Conservation (phyloP, 2,329 filamentous ascomycete genomes). For the Diplodia sapinea region DNA sequence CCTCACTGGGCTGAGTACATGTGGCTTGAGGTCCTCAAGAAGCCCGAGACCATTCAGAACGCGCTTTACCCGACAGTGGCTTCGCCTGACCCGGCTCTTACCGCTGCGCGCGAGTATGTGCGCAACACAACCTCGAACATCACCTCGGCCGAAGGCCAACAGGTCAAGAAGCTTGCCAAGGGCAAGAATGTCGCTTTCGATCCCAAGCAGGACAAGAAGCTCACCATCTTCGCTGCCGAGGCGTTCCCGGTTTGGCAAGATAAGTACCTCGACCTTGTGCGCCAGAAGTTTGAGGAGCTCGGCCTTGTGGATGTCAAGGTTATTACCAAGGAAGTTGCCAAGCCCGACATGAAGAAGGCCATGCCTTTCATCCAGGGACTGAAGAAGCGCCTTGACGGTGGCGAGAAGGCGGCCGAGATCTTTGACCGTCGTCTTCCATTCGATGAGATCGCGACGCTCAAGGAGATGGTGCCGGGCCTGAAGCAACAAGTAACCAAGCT, state of each 20-base stretch:
- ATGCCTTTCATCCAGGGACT: constrained; percentile 94
- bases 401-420: constrained; percentile 71
- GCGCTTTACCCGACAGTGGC: constrained; percentile 76
- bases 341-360: constrained; percentile 94
- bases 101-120: constrained; percentile 83
- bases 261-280: constrained; percentile 82
- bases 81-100: constrained; percentile 68
- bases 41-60: constrained; percentile 75
- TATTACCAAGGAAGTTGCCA: constrained; percentile 77
- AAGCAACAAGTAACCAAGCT: constrained; percentile 75
- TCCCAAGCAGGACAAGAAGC: constrained; percentile 87
- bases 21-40: constrained; percentile 88
- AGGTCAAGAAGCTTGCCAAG: constrained; percentile 89
- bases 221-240: constrained; percentile 82
- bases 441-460: constrained; percentile 77
- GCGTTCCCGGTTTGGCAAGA: constrained; percentile 90
- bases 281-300: constrained; percentile 69
- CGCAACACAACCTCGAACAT: constrained; percentile 76
- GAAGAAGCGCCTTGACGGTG: constrained; percentile 77
- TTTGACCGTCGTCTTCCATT: constrained; percentile 86
- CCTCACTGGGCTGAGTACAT: constrained; percentile 96
- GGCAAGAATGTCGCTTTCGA: constrained; percentile 87
- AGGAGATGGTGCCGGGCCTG: constrained; percentile 78
- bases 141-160: constrained; percentile 80
- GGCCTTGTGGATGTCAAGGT: constrained; percentile 80